phyloP scores from a whole-genome alignment of 305 asterid species.

The Fraxinus sp. region DNA sequence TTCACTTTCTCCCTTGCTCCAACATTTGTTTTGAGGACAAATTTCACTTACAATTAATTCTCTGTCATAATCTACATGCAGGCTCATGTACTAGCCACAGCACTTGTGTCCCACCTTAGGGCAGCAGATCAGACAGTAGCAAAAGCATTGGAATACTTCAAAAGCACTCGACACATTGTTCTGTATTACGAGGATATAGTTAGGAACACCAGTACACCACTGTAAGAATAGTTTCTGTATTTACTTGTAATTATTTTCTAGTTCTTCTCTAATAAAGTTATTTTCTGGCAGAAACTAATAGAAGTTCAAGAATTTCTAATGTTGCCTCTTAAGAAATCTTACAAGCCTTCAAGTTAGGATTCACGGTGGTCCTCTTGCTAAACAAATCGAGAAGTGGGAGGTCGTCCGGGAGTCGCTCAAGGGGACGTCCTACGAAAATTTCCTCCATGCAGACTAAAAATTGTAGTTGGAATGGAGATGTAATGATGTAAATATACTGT shows the following conservation, averaged over 20 bases:
- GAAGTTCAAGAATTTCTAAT: slow-evolving; percentile 65
- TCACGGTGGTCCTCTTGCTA: slow-evolving; percentile 52
- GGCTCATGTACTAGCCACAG: slow-evolving; percentile 59
- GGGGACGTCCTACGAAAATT: slow-evolving; percentile 59
- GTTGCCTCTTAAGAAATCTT: slow-evolving; percentile 54
- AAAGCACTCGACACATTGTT: slow-evolving; percentile 56
- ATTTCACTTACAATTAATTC: background rate
- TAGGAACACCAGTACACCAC: slow-evolving; percentile 31
- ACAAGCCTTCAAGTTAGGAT: slow-evolving; percentile 72
- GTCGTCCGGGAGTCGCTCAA: slow-evolving; percentile 41
- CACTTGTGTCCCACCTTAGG: slow-evolving; percentile 43
- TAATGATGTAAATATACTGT: background rate
- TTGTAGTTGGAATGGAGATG: slow-evolving; percentile 9
- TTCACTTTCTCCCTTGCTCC: background rate
- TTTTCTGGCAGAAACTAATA: slow-evolving; percentile 49
- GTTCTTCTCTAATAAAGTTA: background rate
- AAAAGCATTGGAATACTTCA: slow-evolving; percentile 55
- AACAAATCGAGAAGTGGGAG: slow-evolving; percentile 53
- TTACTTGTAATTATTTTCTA: background rate
- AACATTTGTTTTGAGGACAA: background rate
- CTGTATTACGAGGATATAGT: slow-evolving; percentile 73
- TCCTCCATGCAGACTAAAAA: slow-evolving; percentile 31
- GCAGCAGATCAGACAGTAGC: slow-evolving; percentile 32
- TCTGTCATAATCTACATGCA: slow-evolving; percentile 21
- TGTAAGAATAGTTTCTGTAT: slow-evolving; percentile 28